phyloP scores from a whole-genome alignment of 345 rosid genomes.

The Garcia nutans region DNA sequence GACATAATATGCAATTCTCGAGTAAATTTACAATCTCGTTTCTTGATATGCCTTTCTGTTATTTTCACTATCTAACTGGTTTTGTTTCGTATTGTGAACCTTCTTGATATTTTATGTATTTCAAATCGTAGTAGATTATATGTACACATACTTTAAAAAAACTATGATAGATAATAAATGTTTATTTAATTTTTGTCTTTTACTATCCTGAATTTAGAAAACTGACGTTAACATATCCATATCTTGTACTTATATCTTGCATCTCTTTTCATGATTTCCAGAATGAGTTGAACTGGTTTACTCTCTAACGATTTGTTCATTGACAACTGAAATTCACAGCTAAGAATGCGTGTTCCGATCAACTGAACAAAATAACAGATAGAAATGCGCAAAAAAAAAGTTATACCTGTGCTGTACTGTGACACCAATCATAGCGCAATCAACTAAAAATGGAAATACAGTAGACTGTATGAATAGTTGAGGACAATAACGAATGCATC shows the following conservation, averaged over 20 bases:
- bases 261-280: not conserved
- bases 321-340: not conserved
- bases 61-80: not conserved
- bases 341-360: not conserved
- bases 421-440: slow-evolving; percentile 80
- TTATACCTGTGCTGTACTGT: slow-evolving; percentile 92
- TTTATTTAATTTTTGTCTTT: not conserved
- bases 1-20: not conserved
- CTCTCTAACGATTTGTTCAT: not conserved
- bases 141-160: not conserved
- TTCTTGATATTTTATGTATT: not conserved
- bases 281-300: not conserved
- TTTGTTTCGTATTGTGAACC: not conserved
- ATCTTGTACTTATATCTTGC: not conserved
- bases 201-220: not conserved
- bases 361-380: not conserved
- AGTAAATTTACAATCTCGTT: not conserved
- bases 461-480: slow-evolving; percentile 79
- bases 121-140: not conserved
- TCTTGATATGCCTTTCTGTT: not conserved
- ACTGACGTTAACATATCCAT: not conserved
- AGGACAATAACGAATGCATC: slow-evolving; percentile 96
- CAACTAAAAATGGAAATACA: slow-evolving; percentile 69
- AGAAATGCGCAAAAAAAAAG: slow-evolving; percentile 22
- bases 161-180: not conserved